phyloP scores from a whole-genome alignment of 2,329 filamentous ascomycete genomes.

The Orbilia blumenaviensis region DNA sequence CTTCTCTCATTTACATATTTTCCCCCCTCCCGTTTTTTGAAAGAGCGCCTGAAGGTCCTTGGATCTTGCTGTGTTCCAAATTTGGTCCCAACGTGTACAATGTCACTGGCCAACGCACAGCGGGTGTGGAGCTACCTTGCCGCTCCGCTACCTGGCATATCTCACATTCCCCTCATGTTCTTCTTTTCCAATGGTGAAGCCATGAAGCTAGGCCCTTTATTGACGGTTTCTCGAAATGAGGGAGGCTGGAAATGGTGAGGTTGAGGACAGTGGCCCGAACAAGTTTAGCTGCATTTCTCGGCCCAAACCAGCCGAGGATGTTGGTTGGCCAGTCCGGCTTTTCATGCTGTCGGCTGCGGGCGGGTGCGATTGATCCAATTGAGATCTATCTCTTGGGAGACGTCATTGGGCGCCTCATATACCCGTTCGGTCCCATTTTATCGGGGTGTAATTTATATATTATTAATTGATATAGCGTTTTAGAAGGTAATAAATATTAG shows the following conservation, averaged over 20 bases:
- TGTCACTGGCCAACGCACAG: neutral
- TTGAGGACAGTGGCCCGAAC: slow-evolving; percentile 5
- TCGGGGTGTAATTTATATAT: too few relatives aligned
- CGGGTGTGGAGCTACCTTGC: slow-evolving; percentile 1
- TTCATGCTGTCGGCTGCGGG: slow-evolving; percentile 3
- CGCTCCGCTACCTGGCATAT: slow-evolving; percentile 24
- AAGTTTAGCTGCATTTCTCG: slow-evolving; percentile 2
- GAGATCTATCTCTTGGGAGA: slow-evolving; percentile 1
- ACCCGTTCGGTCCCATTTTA: too few relatives aligned
- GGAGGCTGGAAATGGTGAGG: slow-evolving; percentile 20
- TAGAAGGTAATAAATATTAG: too few relatives aligned
- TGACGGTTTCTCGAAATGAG: slow-evolving; percentile 1
- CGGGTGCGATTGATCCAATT: slow-evolving; percentile 1
- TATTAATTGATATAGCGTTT: too few relatives aligned
- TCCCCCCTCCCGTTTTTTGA: too few relatives aligned
- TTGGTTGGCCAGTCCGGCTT: neutral
- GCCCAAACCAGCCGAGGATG: slow-evolving; percentile 28
- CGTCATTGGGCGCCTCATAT: slow-evolving; percentile 23
- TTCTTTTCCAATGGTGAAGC: neutral
- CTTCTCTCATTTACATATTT: too few relatives aligned
- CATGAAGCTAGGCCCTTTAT: slow-evolving; percentile 3
- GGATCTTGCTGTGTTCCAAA: slow-evolving; percentile 9
- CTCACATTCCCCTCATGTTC: too few relatives aligned
- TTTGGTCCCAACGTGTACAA: slow-evolving; percentile 13
- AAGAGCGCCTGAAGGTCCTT: slow-evolving; percentile 6